Evolutionary conservation across 2,329 filamentous ascomycete species (phyloP), one percentile per base, ranked within the genome.

Genomic region (Calonectria leucothoes): DNA sequence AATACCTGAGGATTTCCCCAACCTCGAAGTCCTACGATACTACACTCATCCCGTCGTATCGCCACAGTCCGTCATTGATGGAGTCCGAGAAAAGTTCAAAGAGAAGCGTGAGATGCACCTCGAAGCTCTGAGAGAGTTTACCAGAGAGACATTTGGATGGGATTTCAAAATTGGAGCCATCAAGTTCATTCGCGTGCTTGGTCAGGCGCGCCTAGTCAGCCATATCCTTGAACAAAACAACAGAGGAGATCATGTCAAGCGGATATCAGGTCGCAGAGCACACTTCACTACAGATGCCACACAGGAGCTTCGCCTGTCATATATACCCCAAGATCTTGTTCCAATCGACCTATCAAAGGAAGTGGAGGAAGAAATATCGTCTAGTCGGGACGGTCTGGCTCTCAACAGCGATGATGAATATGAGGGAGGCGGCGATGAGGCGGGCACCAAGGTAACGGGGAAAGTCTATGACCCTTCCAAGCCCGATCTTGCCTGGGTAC

Each of bases 41-140:
- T 99, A 99, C 79, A 96, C 94, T 0, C 93, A 96, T 80, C 97
- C 97, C 0, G 92, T 94, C 1, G 93, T 98, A 4, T 98, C 96
- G 83, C 90, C 11, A 87, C 90, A 31, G 80, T 96, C 65, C 84
- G 78, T 33, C 10, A 65, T 85, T 2, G 78, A 78, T 3, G 48
- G 72, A 2, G 74, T 85, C 14, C 77, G 77, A 10, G 71, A 79
- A 20, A 82, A 77, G 59, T 67, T 84, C 35, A 66, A 77, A 2
- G 51, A 74, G 10, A 80, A 76, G 33, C 71, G 69, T 4, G 77
- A 79, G 6, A 76, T 85, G 2, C 78, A 82, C 10, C 69, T 85
- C 4, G 78, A 82, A 5, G 91, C 90, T 0, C 84, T 99, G 42
- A 90, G 96, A 42, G 88, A 89, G 17, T 98, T 98, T 82, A 90